phyloP scores from a whole-genome alignment of 148 eudicot species.

The Rhododendron williamsianum region DNA sequence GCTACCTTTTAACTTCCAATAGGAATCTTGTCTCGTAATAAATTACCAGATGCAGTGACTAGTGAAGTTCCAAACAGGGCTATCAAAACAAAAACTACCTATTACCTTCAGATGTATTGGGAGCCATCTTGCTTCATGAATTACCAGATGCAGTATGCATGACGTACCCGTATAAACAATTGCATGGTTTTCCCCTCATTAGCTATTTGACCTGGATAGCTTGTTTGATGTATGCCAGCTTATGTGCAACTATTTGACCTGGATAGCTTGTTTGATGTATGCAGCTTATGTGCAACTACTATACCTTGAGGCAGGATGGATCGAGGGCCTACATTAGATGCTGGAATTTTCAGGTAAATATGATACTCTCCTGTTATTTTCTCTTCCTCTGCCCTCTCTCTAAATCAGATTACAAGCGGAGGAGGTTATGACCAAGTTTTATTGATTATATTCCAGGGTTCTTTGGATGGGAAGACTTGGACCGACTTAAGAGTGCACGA shows the following conservation, averaged over 20 bases:
- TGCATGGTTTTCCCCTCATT: not conserved
- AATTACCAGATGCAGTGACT: not conserved
- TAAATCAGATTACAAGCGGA: not conserved
- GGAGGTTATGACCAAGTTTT: not conserved
- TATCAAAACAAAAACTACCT: not conserved
- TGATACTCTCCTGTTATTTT: not conserved
- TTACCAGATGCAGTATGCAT: not conserved
- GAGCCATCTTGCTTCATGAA: not conserved
- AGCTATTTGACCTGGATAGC: not conserved
- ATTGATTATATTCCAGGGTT: constrained; percentile 49
- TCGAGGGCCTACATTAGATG: constrained; percentile 68
- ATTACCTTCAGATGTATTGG: not conserved
- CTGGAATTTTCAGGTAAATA: constrained; percentile 77
- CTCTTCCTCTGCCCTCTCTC: not conserved
- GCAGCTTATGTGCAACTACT: constrained; percentile 96
- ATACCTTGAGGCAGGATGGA: constrained; percentile 87
- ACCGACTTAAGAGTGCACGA: constrained; percentile 70
- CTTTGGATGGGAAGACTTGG: constrained; percentile 77
- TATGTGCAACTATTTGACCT: constrained; percentile 59
- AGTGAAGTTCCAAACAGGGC: not conserved
- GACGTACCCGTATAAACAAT: not conserved
- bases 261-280: constrained; percentile 14
- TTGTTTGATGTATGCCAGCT: constrained; percentile 50
- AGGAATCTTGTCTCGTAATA: not conserved
- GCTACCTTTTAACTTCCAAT: not conserved